Base-by-base conservation (phyloP, 805 yeast genomes). In the Metschnikowia hibisci region DNA sequence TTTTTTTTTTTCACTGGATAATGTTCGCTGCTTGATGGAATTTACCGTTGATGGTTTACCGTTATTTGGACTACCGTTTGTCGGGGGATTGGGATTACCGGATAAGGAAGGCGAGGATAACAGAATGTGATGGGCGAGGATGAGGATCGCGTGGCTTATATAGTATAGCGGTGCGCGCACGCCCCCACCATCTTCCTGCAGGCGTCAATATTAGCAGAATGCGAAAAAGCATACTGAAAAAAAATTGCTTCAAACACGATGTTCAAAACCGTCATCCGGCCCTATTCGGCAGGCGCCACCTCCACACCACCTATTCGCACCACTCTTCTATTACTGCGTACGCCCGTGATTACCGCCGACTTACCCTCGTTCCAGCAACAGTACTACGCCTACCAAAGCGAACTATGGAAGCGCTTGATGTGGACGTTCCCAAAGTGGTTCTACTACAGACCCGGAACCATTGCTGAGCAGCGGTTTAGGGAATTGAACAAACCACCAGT, bases 361-460 rank as follows among this genome's bases (percentile, higher is more conserved):
- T 67, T 82, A 42, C 72, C 83, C 8, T 77, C 72, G 44, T 84
- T 91, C 54, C 96, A 88, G 55, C 58, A 70, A 46, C 80, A 81
- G 40, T 93, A 83, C 64, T 87, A 84, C 61, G 71, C 80, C 42
- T 93, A 93, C 62, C 96, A 90, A 64, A 78, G 80, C 40, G 95
- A 87, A 62, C 73, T 93, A 43, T 90, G 89, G 72, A 82, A 82
- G 58, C 77, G 98, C 56, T 73, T 93, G 53, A 89, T 90, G 96
- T 89, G 96, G 96, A 89, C 98, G 0, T 93, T 93, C 64, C 98
- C 99, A 4, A 81, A 84, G 54, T 88, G 88, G 78, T 90, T 81
- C 61, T 93, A 90, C 68, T 93, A 82, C 70, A 87, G 84, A 59
- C 82, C 78, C 55, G 98, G 98, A 48, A 84, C 97, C 1, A 71